Conservation (phyloP, 192 early-diverging fungal species). For the Coemansia javaensis region DNA sequence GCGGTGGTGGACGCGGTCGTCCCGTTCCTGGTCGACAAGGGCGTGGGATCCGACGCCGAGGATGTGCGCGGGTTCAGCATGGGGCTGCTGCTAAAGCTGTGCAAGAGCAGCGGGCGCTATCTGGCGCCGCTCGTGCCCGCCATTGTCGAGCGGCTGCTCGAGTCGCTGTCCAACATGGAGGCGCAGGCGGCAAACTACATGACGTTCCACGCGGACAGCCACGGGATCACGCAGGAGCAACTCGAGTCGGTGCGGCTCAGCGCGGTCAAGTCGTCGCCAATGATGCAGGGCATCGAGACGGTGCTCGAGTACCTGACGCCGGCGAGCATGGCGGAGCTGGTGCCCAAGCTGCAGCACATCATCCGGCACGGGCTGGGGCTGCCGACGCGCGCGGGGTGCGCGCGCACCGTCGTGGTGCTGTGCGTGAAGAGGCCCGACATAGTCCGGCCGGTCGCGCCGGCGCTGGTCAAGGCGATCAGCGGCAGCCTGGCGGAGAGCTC, state of each 20-base stretch:
- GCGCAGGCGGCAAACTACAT: conserved; percentile 73
- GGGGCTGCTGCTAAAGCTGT: conserved; percentile 75
- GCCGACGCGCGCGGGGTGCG: conserved; percentile 87
- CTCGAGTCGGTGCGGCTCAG: conserved; percentile 74
- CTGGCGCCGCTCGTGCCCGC: conserved; percentile 69
- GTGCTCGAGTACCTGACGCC: conserved; percentile 74
- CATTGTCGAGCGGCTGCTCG: conserved; percentile 73
- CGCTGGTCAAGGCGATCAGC: conserved; percentile 69
- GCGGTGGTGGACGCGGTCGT: conserved; percentile 77
- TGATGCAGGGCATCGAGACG: conserved; percentile 86
- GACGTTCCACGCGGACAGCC: conserved; percentile 81
- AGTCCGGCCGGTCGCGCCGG: conserved; percentile 65
- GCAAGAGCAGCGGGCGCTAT: conserved; percentile 67
- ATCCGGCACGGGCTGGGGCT: conserved; percentile 83
- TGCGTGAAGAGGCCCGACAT: conserved; percentile 64
- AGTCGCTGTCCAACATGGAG: conserved; percentile 75
- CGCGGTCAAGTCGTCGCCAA: conserved; percentile 84
- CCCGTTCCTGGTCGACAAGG: conserved; percentile 78
- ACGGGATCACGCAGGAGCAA: conserved; percentile 82
- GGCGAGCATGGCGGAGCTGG: conserved; percentile 58
- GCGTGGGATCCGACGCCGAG: conserved; percentile 73
- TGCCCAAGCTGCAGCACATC: conserved; percentile 64
- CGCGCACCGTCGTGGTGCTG: conserved; percentile 76
- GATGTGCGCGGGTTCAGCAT: conserved; percentile 84
- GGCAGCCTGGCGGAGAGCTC: conserved; percentile 72